These are phyloP conservation scores for Phialophora expanda DNA, from an alignment of 2,329 filamentous ascomycete species.

Conservation along the genomic window DNA sequence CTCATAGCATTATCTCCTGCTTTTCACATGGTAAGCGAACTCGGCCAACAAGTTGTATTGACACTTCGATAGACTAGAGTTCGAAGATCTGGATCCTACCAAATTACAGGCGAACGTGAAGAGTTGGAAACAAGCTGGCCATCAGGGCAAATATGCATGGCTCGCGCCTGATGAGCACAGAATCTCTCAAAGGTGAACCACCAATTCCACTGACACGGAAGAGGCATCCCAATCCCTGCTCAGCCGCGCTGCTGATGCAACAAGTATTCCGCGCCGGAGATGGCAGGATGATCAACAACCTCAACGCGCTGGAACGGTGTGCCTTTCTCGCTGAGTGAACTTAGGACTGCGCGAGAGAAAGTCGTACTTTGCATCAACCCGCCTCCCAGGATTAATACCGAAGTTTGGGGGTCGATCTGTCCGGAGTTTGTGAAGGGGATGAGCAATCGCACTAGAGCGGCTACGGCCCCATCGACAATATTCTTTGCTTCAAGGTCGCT, in stretches of 20 bases:
- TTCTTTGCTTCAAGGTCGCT: slow-evolving; percentile 9
- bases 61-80: background rate
- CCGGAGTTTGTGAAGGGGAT: background rate
- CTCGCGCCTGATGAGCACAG: too few species aligned
- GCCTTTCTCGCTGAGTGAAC: background rate
- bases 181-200: too few species aligned
- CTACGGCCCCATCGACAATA: slow-evolving; percentile 8
- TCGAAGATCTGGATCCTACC: background rate
- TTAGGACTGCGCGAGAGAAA: slow-evolving; percentile 3
- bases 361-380: slow-evolving; percentile 19
- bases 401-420: slow-evolving; percentile 4
- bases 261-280: slow-evolving; percentile 6
- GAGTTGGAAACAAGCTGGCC: background rate
- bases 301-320: slow-evolving; percentile 7
- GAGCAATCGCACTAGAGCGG: slow-evolving; percentile 1
- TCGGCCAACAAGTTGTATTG: background rate
- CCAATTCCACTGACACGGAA: background rate
- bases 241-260: background rate
- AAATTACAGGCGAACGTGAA: background rate
- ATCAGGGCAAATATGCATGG: too few species aligned
- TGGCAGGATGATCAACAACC: slow-evolving; percentile 15
- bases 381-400: slow-evolving; percentile 15
- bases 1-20: too few species aligned
- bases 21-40: background rate
- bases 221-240: background rate